Evolutionary conservation across 495 filamentous ascomycete genomes (phyloP), one percentile per base, ranked within the genome.

Genomic region (Xylaria longipes): DNA sequence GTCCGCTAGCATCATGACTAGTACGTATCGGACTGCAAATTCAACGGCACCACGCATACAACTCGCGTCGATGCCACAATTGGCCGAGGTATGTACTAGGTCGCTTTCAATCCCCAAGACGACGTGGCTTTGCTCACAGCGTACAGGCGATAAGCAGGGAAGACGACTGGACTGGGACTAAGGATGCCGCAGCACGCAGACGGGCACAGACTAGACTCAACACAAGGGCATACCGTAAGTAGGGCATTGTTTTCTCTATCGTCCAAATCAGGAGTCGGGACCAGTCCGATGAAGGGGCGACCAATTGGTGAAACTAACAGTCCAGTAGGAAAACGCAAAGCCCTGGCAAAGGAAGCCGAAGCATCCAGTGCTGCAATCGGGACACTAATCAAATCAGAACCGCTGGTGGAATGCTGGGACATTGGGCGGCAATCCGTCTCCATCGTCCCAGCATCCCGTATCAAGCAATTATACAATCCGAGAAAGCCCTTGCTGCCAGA

Each of bases 151-250:
- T 74, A 65, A 75, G 65, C 39, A 78, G 54, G 60, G 76, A 82
- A 73, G 82, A 84, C 57, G 80, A 83, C 68, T 84, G 82, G 82
- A 83, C 82, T 45, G 82, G 82, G 4, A 74, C 74, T n/a, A 81
- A 65, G 25, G 77, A 83, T 76, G 78, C 80, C 25, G 76, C 75
- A 60, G 75, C 74, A 57, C 75, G 80, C 50, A 75, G 78, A 74
- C 74, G 75, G 63, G 72, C 74, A 58, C 80, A 85, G 74, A 85
- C 79, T 68, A 73, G 83, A 71, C 76, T 85, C 12, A 84, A 84
- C 69, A 77, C 77, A 35, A 81, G 83, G 63, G 80, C 82, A 64
- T 79, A 83, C 72, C 78, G 83, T 83, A 75, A 78, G 81, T 78
- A 67, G 7, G 65, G 27, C 54, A 74, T 73, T 76, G 57, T 72